Evolutionary conservation across 768 basidiomycete species (phyloP).

Genomic region (Mrakia blollopis): DNA sequence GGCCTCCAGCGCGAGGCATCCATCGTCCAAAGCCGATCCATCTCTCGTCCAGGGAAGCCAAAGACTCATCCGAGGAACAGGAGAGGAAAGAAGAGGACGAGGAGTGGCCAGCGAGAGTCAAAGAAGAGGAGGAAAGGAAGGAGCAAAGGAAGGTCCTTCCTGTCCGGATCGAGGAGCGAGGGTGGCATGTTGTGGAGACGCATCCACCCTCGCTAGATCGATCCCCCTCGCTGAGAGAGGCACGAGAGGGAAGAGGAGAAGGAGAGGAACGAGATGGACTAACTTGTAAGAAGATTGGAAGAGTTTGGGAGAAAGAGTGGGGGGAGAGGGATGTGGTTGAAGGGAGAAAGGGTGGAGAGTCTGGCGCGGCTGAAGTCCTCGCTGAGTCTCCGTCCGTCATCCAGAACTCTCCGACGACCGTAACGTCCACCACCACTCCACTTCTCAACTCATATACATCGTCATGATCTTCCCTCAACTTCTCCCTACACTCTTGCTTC

Average conservation of each 20-base stretch:
- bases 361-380: not conserved
- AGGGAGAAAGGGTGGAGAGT: not conserved
- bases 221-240: not conserved
- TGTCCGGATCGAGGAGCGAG: not conserved
- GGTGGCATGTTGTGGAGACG: not conserved
- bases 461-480: slow-evolving; percentile 4
- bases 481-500: not conserved
- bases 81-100: not conserved
- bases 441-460: not conserved
- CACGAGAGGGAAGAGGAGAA: not conserved
- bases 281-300: not conserved
- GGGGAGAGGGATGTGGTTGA: slow-evolving; percentile 1
- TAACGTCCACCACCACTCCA: not conserved
- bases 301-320: not conserved
- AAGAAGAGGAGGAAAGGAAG: no score
- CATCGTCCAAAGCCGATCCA: not conserved
- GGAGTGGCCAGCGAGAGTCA: not conserved
- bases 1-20: not conserved
- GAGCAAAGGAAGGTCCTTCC: not conserved
- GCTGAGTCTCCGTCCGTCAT: not conserved
- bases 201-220: not conserved
- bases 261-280: not conserved
- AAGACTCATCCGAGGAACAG: not conserved
- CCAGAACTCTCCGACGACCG: not conserved
- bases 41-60: not conserved